These are phyloP conservation scores for Chimonanthus praecox DNA, from an alignment of 164 flowering plant genomes.

Conservation along the genomic window DNA sequence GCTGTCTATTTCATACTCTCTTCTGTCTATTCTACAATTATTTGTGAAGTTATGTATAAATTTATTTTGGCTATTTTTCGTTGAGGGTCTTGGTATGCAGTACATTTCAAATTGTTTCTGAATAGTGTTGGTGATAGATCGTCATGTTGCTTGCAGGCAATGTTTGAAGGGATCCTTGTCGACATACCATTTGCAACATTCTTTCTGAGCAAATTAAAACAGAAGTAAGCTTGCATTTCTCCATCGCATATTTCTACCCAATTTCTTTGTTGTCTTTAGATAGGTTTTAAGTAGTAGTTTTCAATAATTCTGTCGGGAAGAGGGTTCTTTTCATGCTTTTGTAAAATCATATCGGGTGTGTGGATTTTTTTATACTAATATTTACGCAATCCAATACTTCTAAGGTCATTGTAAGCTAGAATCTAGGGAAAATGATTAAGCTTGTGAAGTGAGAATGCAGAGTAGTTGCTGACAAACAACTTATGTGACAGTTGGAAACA, in stretches of 20 bases:
- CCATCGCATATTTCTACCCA: background rate
- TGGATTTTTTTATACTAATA: too few species aligned
- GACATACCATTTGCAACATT: conserved; percentile 97
- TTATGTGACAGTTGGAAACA: too few species aligned
- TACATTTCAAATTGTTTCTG: background rate
- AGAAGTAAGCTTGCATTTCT: conserved; percentile 54
- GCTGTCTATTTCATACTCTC: too few species aligned
- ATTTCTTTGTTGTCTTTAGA: background rate
- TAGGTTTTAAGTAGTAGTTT: background rate
- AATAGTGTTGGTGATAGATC: background rate
- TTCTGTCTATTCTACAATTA: too few species aligned
- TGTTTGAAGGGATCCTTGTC: conserved; percentile 97
- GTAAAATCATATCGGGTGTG: too few species aligned
- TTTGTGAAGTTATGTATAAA: too few species aligned
- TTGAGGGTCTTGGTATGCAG: background rate
- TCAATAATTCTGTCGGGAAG: background rate
- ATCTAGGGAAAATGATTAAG: too few species aligned
- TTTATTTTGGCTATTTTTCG: background rate
- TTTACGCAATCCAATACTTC: too few species aligned
- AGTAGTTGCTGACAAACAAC: too few species aligned
- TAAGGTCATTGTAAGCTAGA: too few species aligned
- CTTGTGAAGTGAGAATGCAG: too few species aligned
- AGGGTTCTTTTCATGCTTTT: too few species aligned
- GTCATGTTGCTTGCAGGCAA: conserved; percentile 43
- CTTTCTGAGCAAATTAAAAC: conserved; percentile 92